phyloP scores from a whole-genome alignment of 331 rosid genomes.

The Rhamnella rubrinervis region DNA sequence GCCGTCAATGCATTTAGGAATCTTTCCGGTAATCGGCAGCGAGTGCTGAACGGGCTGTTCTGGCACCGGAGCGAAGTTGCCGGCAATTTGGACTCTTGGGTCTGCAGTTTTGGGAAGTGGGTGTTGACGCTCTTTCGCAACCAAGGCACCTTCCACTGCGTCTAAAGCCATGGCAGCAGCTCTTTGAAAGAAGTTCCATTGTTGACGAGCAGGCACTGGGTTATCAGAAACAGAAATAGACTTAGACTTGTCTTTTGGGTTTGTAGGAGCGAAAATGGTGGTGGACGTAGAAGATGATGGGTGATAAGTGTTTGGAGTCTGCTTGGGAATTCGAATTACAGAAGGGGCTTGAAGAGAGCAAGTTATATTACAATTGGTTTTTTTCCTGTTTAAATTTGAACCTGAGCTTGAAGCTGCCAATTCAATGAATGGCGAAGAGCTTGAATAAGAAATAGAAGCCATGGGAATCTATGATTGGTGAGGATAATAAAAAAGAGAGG shows the following conservation, averaged over 20 bases:
- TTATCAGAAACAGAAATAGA: not conserved
- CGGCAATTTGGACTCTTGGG: slow-evolving; percentile 85
- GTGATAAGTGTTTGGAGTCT: slow-evolving; percentile 26
- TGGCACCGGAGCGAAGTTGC: slow-evolving; percentile 90
- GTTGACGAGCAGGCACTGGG: slow-evolving; percentile 10
- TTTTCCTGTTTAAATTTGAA: not conserved
- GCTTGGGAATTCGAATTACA: slow-evolving; percentile 47
- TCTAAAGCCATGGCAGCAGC: slow-evolving; percentile 63
- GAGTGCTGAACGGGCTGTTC: slow-evolving; percentile 46
- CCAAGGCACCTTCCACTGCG: slow-evolving; percentile 54
- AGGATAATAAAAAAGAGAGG: not conserved
- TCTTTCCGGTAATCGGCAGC: slow-evolving; percentile 51
- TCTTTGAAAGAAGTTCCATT: slow-evolving; percentile 57
- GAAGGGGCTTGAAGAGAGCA: slow-evolving; percentile 64
- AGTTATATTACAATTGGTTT: not conserved
- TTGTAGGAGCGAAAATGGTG: slow-evolving; percentile 5
- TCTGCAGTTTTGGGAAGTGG: slow-evolving; percentile 86
- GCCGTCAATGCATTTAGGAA: slow-evolving; percentile 78
- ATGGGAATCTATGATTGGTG: slow-evolving; percentile 39
- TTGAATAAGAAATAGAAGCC: slow-evolving; percentile 39
- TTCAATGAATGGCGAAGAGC: not conserved
- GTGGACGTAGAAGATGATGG: slow-evolving; percentile 19
- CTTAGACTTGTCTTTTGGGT: slow-evolving; percentile 15
- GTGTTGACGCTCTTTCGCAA: slow-evolving; percentile 46
- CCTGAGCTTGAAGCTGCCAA: not conserved